These are phyloP conservation scores for Capronia americana DNA, from an alignment of 2,329 filamentous ascomycete genomes.

Conservation along the genomic window DNA sequence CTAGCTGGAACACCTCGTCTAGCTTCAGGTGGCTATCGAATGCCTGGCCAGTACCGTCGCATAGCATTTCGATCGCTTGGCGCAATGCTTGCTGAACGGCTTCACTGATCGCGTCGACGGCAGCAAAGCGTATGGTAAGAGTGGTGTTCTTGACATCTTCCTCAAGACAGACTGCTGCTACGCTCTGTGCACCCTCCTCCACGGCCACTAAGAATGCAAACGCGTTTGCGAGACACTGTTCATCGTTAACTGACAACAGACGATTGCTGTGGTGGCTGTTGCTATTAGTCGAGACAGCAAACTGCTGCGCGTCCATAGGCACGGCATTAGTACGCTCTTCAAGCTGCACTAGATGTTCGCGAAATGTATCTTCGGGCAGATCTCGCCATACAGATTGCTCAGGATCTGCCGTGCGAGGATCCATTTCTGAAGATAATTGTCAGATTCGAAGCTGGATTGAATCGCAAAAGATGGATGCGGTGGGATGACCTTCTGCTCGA, in stretches of 20 bases:
- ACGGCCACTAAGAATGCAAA: conserved; percentile 43
- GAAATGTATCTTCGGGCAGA: conserved; percentile 33
- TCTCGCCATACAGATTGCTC: conserved; percentile 36
- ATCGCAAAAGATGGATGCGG: background rate
- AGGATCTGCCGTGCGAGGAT: conserved; percentile 27
- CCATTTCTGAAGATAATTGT: conserved; percentile 4
- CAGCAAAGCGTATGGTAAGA: conserved; percentile 28
- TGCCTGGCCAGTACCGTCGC: no score
- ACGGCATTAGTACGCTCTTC: conserved; percentile 31
- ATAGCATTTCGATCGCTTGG: background rate
- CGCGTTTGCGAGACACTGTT: conserved; percentile 43
- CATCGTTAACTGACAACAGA: conserved; percentile 26
- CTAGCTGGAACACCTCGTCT: conserved; percentile 3
- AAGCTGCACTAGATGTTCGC: conserved; percentile 33
- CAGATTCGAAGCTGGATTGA: background rate
- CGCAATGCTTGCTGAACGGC: background rate
- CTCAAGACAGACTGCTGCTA: conserved; percentile 44
- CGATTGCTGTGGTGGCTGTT: background rate
- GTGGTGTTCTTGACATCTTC: conserved; percentile 27
- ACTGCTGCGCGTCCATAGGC: conserved; percentile 19
- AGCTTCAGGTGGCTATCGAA: background rate
- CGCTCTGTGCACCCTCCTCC: conserved; percentile 40
- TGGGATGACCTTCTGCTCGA: background rate
- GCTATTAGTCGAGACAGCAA: conserved; percentile 12
- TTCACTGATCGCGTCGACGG: conserved; percentile 22